Evolutionary conservation across 176 grass and related monocot genomes (phyloP), one percentile per base, ranked within the genome.

Genomic region (Cymbopogon citratus): DNA sequence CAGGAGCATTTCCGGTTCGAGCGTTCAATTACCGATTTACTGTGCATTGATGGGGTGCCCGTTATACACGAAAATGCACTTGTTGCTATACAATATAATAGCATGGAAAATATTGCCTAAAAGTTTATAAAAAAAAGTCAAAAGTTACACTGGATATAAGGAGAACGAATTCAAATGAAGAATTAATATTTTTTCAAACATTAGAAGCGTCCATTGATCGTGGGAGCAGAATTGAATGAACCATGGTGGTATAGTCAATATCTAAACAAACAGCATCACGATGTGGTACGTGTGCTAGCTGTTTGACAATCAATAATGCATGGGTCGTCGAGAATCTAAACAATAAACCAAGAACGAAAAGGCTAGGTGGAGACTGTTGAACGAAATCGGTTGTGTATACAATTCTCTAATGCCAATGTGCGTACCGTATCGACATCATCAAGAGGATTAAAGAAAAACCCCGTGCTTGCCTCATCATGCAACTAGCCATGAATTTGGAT

Each of bases 351-450:
- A 63, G 7, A 16, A 43, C 24, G 5, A 43, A 19, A 73, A 10
- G n/a, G 16, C 34, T 51, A 77, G 82, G 72, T 81, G 65, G 71
- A 36, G 46, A 89, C 28, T 4, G 72, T 63, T 57, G 65, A 85
- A 44, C 43, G 21, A 71, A 89, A 54, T 46, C 40, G 21, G 25
- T 31, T 27, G 63, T 63, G 51, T n/a, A 5, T 31, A 40, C 49
- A 39, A 29, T 71, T 71, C 59, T 81, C 12, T 57, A 27, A 57
- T 70, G 16, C 33, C 34, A 57, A 28, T 39, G 60, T 27, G 54
- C 54, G 18, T 24, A 15, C 29, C 5, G 75, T 9, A n/a, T n/a
- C n/a, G 26, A 60, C 51, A 54, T 61, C 13, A 19, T 14, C 45
- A 39, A 18, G 45, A 44, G 7, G 38, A 21, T 69, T 69, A 68